Evolutionary conservation across 2,329 filamentous ascomycete genomes (phyloP).

Genomic region (Colletotrichum ledebouriae): DNA sequence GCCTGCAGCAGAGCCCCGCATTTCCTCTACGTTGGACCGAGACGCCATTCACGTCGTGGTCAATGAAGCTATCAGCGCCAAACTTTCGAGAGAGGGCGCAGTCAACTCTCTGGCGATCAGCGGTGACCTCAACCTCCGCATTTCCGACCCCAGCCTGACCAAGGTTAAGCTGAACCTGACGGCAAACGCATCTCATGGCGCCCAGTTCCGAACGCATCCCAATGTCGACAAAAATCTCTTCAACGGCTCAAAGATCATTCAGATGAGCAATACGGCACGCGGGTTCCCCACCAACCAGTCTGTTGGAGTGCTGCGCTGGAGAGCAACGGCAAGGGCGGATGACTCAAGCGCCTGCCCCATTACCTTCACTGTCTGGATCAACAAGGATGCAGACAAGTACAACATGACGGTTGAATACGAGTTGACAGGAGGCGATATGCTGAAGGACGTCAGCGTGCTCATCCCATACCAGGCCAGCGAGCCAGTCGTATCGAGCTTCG

Average conservation of each 20-base stretch:
- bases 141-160: constrained; percentile 88
- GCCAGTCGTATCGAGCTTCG: constrained; percentile 91
- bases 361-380: constrained; percentile 98
- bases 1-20: constrained; percentile 66
- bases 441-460: constrained; percentile 87
- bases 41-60: constrained; percentile 91
- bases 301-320: constrained; percentile 94
- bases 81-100: constrained; percentile 87
- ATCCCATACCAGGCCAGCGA: constrained; percentile 91
- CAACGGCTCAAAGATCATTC: constrained; percentile 84
- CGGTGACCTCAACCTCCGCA: constrained; percentile 91
- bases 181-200: constrained; percentile 82
- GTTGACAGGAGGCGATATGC: constrained; percentile 80
- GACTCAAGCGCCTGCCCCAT: constrained; percentile 88
- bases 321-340: constrained; percentile 83
- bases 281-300: constrained; percentile 96
- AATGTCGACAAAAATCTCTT: constrained; percentile 95
- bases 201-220: constrained; percentile 94
- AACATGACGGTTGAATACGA: constrained; percentile 97
- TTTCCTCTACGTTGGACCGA: constrained; percentile 78
- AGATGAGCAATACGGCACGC: constrained; percentile 88
- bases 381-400: constrained; percentile 85
- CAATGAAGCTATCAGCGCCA: constrained; percentile 90
- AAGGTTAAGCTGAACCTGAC: constrained; percentile 90
- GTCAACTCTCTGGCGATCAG: constrained; percentile 89